Conservation (phyloP, 345 rosid species). For the Anastatica hierochuntica region DNA sequence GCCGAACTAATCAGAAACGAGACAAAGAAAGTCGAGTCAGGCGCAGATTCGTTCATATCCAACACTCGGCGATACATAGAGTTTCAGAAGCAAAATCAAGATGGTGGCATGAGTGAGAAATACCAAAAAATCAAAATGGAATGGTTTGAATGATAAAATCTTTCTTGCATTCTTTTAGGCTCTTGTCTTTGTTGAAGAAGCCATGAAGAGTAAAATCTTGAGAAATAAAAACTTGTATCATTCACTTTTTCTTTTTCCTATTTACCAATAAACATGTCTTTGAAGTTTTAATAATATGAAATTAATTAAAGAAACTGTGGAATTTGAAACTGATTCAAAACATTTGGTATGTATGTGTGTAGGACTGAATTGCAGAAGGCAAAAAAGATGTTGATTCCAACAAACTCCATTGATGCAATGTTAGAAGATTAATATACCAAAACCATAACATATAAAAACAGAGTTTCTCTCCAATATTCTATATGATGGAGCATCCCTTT, state of each 20-base stretch:
- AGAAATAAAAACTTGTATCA: too few relatives aligned
- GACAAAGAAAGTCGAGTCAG: constrained; percentile 45
- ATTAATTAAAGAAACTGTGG: too few relatives aligned
- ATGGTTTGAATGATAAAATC: constrained; percentile 8
- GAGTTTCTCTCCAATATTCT: constrained; percentile 15
- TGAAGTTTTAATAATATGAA: too few relatives aligned
- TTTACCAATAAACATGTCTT: too few relatives aligned
- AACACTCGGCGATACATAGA: constrained; percentile 62
- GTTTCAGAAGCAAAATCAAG: constrained; percentile 91
- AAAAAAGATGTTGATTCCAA: constrained; percentile 5
- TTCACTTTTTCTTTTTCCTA: too few relatives aligned
- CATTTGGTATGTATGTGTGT: too few relatives aligned
- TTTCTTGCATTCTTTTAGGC: too few relatives aligned
- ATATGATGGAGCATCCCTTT: constrained; percentile 85
- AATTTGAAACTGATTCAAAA: background rate
- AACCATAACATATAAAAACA: constrained; percentile 8
- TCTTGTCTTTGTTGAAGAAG: too few relatives aligned
- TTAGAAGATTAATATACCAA: constrained; percentile 12
- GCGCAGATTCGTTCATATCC: constrained; percentile 58
- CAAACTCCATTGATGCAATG: constrained; percentile 13
- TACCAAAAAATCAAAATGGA: constrained; percentile 60
- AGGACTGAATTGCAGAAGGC: too few relatives aligned
- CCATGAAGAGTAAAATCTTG: too few relatives aligned
- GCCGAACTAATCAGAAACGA: constrained; percentile 66
- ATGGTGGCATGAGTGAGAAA: constrained; percentile 71